A percentile compares a stretch with the other conserved stretches of the same genome.
Evolutionary conservation across 345 rosid genomes (phyloP).

Genomic region (Salix viminalis): DNA sequence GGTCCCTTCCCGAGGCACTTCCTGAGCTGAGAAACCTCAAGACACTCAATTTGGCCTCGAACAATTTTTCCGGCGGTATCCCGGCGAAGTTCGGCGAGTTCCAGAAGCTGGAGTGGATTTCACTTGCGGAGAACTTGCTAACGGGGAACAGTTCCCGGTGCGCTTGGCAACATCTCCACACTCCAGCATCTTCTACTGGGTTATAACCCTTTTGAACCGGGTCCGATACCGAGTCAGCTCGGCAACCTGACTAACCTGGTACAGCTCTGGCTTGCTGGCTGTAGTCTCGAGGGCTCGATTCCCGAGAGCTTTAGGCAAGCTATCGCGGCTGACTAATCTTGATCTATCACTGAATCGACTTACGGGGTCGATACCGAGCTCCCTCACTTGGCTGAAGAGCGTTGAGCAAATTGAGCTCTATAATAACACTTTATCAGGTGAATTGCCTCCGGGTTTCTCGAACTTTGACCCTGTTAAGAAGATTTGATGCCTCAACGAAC

Average conservation of each 20-base stretch:
- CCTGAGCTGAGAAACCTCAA: slow-evolving; percentile 44
- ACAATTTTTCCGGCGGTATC: slow-evolving; percentile 60
- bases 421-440: slow-evolving; percentile 64
- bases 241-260: slow-evolving; percentile 53
- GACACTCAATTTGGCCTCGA: slow-evolving; percentile 34
- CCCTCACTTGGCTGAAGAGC: slow-evolving; percentile 42
- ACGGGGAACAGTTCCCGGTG: slow-evolving; percentile 46
- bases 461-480: slow-evolving; percentile 43
- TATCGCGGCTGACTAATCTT: slow-evolving; percentile 40
- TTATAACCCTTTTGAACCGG: slow-evolving; percentile 54
- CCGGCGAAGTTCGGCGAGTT: slow-evolving; percentile 24
- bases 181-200: slow-evolving; percentile 49
- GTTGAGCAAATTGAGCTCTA: slow-evolving; percentile 66
- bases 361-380: slow-evolving; percentile 62
- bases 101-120: not conserved
- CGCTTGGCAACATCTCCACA: slow-evolving; percentile 57
- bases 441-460: slow-evolving; percentile 43
- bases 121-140: slow-evolving; percentile 17
- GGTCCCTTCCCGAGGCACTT: slow-evolving; percentile 54
- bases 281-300: slow-evolving; percentile 51
- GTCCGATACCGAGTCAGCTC: slow-evolving; percentile 45
- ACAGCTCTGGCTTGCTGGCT: slow-evolving; percentile 52
- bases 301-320: slow-evolving; percentile 38
- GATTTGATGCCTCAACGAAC: slow-evolving; percentile 70
- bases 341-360: slow-evolving; percentile 54